These are phyloP conservation scores for Acer yangbiense DNA, from an alignment of 345 rosid genomes.

Conservation along the genomic window DNA sequence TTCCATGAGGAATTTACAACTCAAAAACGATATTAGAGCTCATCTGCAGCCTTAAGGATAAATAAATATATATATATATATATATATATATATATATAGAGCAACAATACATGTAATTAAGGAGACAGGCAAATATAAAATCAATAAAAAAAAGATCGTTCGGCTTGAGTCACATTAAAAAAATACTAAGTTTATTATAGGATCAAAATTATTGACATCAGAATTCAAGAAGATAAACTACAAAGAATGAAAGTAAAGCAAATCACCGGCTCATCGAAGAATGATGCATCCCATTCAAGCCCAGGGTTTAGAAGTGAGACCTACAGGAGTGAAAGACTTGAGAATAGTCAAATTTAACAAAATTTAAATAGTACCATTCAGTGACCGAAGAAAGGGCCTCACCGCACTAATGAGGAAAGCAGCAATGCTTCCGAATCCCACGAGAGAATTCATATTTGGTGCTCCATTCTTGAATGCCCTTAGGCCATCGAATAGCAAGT, in stretches of 20 bases:
- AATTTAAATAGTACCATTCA: not conserved
- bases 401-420: conserved; percentile 87
- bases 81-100: not conserved
- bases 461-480: conserved; percentile 80
- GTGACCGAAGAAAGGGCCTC: conserved; percentile 28
- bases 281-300: conserved; percentile 88
- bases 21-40: conserved; percentile 2
- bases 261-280: conserved; percentile 97
- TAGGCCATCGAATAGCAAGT: conserved; percentile 79
- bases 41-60: conserved; percentile 8
- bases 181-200: not conserved
- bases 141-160: not conserved
- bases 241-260: conserved; percentile 38
- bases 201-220: conserved; percentile 10
- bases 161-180: not conserved
- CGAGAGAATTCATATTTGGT: conserved; percentile 95
- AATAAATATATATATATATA: not conserved
- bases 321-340: conserved; percentile 38
- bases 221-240: conserved; percentile 15
- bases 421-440: conserved; percentile 84
- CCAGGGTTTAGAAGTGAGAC: conserved; percentile 83
- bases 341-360: not conserved
- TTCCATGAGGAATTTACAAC: conserved; percentile 43
- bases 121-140: not conserved
- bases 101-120: not conserved